phyloP scores from a whole-genome alignment of 805 yeast species.

The Saccharomycopsis capsularis region DNA sequence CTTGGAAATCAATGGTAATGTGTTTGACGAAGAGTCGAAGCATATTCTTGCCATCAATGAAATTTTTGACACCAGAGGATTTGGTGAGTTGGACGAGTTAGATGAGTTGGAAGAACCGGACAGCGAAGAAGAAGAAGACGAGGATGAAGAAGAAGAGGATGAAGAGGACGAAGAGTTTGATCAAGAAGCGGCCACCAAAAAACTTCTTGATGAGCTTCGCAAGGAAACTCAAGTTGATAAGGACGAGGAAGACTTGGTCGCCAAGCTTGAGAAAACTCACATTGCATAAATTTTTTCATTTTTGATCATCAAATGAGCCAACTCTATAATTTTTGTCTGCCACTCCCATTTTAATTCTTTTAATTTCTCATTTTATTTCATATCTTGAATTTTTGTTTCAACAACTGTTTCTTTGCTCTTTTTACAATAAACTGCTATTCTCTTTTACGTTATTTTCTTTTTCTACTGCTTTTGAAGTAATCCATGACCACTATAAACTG shows the following conservation, averaged over 20 bases:
- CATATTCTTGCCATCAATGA: constrained; percentile 52
- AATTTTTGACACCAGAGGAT: constrained; percentile 63
- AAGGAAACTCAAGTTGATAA: constrained; percentile 36
- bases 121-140: constrained; percentile 51
- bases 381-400: too few relatives aligned
- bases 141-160: constrained; percentile 33
- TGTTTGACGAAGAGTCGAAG: constrained; percentile 83
- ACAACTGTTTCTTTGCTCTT: too few relatives aligned
- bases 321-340: too few relatives aligned
- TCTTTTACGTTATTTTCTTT: too few relatives aligned
- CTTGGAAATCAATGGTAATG: constrained; percentile 89
- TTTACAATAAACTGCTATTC: too few relatives aligned
- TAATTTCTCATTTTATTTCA: too few relatives aligned
- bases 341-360: too few relatives aligned
- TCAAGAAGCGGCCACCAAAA: constrained; percentile 35
- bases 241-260: constrained; percentile 45
- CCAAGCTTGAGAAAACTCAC: constrained; percentile 49
- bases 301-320: too few relatives aligned
- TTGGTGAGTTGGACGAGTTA: constrained; percentile 83
- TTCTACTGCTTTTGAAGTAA: too few relatives aligned
- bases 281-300: constrained; percentile 27
- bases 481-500: too few relatives aligned
- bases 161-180: constrained; percentile 42
- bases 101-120: constrained; percentile 88
- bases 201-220: constrained; percentile 34